phyloP scores from a whole-genome alignment of 1,284 basidiomycete genomes.

The Sporisorium exsertum region DNA sequence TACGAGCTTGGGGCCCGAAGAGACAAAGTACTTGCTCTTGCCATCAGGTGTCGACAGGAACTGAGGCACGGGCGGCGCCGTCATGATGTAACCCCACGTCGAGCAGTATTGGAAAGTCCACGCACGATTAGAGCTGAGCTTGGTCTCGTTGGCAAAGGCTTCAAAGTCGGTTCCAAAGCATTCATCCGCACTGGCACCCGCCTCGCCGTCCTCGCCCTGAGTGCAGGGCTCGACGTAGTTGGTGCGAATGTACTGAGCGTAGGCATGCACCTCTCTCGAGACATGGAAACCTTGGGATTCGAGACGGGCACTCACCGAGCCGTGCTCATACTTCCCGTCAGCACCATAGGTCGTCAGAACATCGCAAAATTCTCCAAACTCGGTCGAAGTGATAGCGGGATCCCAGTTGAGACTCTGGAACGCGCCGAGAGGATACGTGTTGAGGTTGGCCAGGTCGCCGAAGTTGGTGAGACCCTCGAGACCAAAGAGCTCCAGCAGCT shows the following conservation, averaged over 20 bases:
- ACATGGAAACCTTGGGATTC: slow-evolving; percentile 23
- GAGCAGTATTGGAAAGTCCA: slow-evolving; percentile 86
- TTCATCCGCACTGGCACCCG: slow-evolving; percentile 32
- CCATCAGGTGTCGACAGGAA: slow-evolving; percentile 31
- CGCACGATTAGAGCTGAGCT: slow-evolving; percentile 81
- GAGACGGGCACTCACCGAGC: slow-evolving; percentile 11
- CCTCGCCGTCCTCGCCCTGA: slow-evolving; percentile 32
- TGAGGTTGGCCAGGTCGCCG: slow-evolving; percentile 59
- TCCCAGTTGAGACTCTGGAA: slow-evolving; percentile 66
- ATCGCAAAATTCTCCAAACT: slow-evolving; percentile 51
- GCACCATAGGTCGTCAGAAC: slow-evolving; percentile 41
- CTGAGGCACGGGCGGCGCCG: slow-evolving; percentile 43
- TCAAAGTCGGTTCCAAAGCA: slow-evolving; percentile 84
- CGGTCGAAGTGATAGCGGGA: slow-evolving; percentile 39
- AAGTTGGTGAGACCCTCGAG: slow-evolving; percentile 48
- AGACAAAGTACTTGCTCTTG: slow-evolving; percentile 33
- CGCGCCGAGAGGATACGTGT: slow-evolving; percentile 56
- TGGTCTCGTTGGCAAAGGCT: slow-evolving; percentile 74
- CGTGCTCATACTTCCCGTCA: slow-evolving; percentile 16
- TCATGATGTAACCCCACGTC: slow-evolving; percentile 89
- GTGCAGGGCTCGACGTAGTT: slow-evolving; percentile 49
- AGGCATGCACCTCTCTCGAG: slow-evolving; percentile 41
- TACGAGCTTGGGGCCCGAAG: slow-evolving; percentile 75
- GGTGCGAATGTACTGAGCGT: slow-evolving; percentile 43
- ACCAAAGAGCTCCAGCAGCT: slow-evolving; percentile 54